phyloP scores from a whole-genome alignment of 2,329 filamentous ascomycete genomes.

The Tolypocladium nubicola region DNA sequence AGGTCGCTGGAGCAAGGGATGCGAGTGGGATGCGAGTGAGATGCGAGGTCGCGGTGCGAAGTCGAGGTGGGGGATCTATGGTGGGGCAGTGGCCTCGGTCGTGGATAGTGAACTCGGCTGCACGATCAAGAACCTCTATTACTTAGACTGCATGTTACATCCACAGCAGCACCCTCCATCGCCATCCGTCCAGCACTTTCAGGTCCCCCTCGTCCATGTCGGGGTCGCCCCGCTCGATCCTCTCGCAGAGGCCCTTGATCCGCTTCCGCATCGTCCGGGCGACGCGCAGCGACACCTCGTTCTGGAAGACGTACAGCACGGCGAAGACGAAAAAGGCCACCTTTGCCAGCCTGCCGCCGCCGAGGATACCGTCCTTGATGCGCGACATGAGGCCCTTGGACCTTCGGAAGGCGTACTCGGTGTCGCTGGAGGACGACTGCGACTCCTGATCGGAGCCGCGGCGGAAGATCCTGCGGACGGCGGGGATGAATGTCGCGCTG shows the following conservation, averaged over 20 bases:
- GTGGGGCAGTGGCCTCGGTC: neutral
- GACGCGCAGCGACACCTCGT: conserved; percentile 45
- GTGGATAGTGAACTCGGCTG: too few relatives aligned
- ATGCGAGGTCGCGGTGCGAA: too few relatives aligned
- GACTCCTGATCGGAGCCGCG: conserved; percentile 27
- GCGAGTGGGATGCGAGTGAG: neutral
- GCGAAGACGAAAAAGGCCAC: conserved; percentile 45
- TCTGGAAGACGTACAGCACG: conserved; percentile 47
- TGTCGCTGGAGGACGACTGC: conserved; percentile 33
- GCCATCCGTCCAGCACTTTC: conserved; percentile 40
- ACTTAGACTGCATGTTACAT: too few relatives aligned
- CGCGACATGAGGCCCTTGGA: conserved; percentile 39
- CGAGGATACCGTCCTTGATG: conserved; percentile 34
- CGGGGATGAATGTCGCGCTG: conserved; percentile 41
- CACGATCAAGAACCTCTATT: too few relatives aligned
- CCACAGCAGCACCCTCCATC: conserved; percentile 39
- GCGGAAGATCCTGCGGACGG: conserved; percentile 40
- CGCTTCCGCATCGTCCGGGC: conserved; percentile 40
- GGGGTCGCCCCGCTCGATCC: conserved; percentile 36
- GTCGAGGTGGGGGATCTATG: too few relatives aligned
- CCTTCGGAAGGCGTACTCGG: conserved; percentile 45
- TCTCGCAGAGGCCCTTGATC: conserved; percentile 34
- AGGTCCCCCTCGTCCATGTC: conserved; percentile 38
- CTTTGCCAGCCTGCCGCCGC: conserved; percentile 34
- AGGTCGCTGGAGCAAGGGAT: too few relatives aligned